Base-by-base conservation (phyloP, 1,284 basidiomycete species). In the Ganoderma boninense region DNA sequence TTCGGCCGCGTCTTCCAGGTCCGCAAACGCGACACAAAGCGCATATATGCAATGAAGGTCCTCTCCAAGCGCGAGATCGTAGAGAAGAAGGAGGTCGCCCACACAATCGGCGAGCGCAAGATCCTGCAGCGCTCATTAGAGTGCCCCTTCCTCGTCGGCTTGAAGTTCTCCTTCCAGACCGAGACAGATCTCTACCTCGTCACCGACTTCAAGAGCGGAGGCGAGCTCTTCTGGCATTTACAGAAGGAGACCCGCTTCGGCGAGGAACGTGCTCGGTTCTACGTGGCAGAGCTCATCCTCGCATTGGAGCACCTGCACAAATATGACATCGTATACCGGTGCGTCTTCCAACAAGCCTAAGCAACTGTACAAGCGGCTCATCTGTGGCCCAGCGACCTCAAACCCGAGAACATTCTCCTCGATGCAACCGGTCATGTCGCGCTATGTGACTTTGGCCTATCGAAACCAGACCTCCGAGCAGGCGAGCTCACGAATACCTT, bases 1-100 rank as follows among this genome's bases (percentile, higher is more conserved):
- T 99, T 99, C 80, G 98, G 98, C n/a, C 94, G 95, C 64, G 97
- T 99, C 29, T 99, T 99, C 87, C 98, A 99, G 83, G 97, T 99
- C 52, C 94, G 97, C 71, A 99, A 99, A 84, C 92, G 89, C 80
- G 97, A 99, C 84, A 99, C 98, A 59, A 95, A 96, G 81, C 95
- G 98, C 65, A 99, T 99, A 84, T 99, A 99, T 84, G 98, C 98
- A 67, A 99, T 99, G 97, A 99, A 99, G 81, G 95, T 99, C 63
- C 89, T 99, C 44, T 97, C 95, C 49, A 99, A 99, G 86, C 97
- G 96, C 84, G 98, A 99, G 82, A 99, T 99, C 77, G 92, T 99
- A 69, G 95, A 96, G 61, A 99, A 99, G 87, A 99, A 99, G 84
- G 98, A 99, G 82, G 97, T 99, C 54, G 97, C 97, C 7, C 98